Conservation (phyloP, 2,329 filamentous ascomycete genomes). For the Sporothrix pseudoabietina region DNA sequence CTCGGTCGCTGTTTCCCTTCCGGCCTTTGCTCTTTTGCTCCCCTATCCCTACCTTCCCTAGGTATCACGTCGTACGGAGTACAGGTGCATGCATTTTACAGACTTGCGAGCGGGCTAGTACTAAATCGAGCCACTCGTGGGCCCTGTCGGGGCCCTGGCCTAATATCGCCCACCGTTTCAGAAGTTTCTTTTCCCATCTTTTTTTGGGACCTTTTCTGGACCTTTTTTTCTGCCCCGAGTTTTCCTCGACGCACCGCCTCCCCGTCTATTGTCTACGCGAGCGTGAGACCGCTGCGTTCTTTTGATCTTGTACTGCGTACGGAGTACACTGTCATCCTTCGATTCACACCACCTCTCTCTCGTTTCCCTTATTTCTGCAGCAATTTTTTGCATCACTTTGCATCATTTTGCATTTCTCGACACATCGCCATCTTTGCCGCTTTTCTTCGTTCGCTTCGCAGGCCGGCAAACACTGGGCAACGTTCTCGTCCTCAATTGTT, state of each 20-base stretch:
- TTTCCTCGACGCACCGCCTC: slow-evolving; percentile 6
- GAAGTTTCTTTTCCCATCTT: slow-evolving; percentile 24
- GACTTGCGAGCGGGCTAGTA: background rate
- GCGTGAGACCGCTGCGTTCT: background rate
- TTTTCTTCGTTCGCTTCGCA: slow-evolving; percentile 7
- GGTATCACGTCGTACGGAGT: background rate
- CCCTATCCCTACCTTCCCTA: slow-evolving; percentile 2
- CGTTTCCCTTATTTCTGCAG: background rate
- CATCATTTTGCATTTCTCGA: background rate
- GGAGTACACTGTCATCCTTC: background rate
- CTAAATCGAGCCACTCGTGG: slow-evolving; percentile 2
- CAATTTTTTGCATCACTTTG: background rate
- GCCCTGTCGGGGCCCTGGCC: slow-evolving; percentile 5
- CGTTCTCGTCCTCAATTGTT: background rate
- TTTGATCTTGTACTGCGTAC: slow-evolving; percentile 8
- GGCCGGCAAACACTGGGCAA: slow-evolving; percentile 14
- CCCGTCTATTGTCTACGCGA: background rate
- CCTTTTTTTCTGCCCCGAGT: background rate
- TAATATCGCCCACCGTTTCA: slow-evolving; percentile 25
- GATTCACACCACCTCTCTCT: background rate
- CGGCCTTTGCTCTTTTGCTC: slow-evolving; percentile 8
- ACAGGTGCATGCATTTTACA: slow-evolving; percentile 1
- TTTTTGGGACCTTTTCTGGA: slow-evolving; percentile 3
- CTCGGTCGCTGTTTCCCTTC: slow-evolving; percentile 15
- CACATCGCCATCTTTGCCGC: background rate